Evolutionary conservation across 441 rosid genomes (phyloP), one percentile per base, ranked within the genome.

Genomic region (Isatis lusitanica): DNA sequence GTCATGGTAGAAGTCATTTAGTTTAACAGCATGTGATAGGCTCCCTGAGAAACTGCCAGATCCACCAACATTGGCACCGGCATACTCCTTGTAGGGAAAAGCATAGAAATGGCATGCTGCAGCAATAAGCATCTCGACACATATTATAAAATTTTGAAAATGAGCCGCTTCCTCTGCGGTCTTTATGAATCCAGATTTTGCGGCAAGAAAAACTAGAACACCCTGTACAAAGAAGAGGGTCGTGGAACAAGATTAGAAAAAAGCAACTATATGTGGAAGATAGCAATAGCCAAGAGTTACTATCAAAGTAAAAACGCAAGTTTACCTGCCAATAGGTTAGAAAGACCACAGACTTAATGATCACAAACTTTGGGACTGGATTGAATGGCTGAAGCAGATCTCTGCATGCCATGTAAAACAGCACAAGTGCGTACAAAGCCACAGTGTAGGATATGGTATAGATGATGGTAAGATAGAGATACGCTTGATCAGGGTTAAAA

Each of bases 381-480:
- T 92, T 95, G 81, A 95, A 95, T 55, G 99, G 99, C 85, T 88
- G 93, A 81, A 95, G 98, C 38, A 92, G 91, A 85, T 95, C 98
- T 81, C 80, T 89, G 92, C 99, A 95, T 24, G 99, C 98, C 85
- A 95, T 76, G 77, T 95, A 95, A 77, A 95, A 92, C 71, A 95
- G 77, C 26, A 83, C 93, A 87, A 95, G 82, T 16, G 93, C 98
- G 77, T 95, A 95, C 73, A 95, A 82, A 38, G 99, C 98, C 85
- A 86, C 82, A 1, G 98, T 81, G 88, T 95, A 95, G 33, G 99
- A 95, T 75, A 91, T 68, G 48, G 98, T 92, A 79, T 95, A 95
- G 64, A 92, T 92, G 83, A 95, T 88, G 55, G 99, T 95, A 13
- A 95, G 88, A 71, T 92, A 95, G 56, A 95, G 90, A 82, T 91